A percentile compares a stretch with the other conserved stretches of the same genome.
These are phyloP conservation scores for Corchorus olitorius DNA, from an alignment of 345 rosid genomes.

Conservation along the genomic window DNA sequence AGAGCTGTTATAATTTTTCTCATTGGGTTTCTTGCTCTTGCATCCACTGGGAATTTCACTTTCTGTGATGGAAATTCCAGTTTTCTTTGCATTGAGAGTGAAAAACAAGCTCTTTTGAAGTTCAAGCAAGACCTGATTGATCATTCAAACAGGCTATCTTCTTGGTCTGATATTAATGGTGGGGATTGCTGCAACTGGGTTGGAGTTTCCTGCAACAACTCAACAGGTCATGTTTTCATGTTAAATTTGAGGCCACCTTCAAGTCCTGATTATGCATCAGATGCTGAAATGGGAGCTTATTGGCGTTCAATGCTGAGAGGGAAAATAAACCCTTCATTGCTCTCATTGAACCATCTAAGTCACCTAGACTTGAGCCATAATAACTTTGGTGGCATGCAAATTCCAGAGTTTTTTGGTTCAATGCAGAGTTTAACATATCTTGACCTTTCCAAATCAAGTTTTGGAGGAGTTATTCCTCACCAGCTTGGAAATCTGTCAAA, in stretches of 20 bases:
- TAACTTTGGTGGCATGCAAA: constrained; percentile 13
- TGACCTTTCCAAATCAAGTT: constrained; percentile 26
- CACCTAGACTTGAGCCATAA: neutral
- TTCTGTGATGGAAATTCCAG: neutral
- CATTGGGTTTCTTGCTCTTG: neutral
- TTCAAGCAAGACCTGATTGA: constrained; percentile 28
- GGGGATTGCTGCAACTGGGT: constrained; percentile 33
- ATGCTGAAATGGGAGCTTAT: constrained; percentile 2
- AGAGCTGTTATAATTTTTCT: neutral
- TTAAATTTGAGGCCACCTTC: constrained; percentile 20
- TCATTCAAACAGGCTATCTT: constrained; percentile 21
- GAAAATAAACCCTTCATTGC: constrained; percentile 13
- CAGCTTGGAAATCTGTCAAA: constrained; percentile 33
- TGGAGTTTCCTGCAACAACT: constrained; percentile 33
- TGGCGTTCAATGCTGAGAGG: constrained; percentile 8
- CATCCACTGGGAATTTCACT: neutral
- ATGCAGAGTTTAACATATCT: constrained; percentile 39
- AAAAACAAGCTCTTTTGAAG: constrained; percentile 26
- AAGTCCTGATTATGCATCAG: neutral
- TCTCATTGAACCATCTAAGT: neutral
- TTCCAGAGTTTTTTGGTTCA: constrained; percentile 22
- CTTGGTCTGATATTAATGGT: constrained; percentile 18
- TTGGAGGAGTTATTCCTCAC: constrained; percentile 28
- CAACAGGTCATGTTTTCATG: constrained; percentile 26
- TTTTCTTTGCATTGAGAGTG: constrained; percentile 18